Percentiles rank a stretch among this genome's conserved stretches.
Conservation (phyloP, 805 yeast species). For the Saturnispora dispora region DNA sequence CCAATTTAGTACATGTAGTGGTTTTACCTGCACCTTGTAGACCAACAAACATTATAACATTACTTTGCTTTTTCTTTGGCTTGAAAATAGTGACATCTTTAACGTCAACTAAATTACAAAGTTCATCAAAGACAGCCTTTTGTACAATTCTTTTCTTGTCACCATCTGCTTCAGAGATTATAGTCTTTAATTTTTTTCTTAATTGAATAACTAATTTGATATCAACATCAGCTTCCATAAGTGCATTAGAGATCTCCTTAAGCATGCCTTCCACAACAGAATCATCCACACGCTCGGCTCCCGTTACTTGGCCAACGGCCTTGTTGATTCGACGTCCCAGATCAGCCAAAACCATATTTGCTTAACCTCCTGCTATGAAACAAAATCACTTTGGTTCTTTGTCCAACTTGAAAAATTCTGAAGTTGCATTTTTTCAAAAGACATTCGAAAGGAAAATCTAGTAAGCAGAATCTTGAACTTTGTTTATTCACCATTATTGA, state of each 20-base stretch:
- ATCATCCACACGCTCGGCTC: conserved; percentile 46
- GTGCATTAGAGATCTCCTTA: conserved; percentile 83
- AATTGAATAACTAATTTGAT: conserved; percentile 70
- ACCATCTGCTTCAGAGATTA: conserved; percentile 47
- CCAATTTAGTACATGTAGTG: conserved; percentile 92
- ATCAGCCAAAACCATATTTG: conserved; percentile 72
- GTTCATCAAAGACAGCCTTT: conserved; percentile 89
- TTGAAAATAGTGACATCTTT: conserved; percentile 41
- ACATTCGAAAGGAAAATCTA: neutral
- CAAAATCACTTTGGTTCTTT: neutral
- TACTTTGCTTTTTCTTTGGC: conserved; percentile 74
- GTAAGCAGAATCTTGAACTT: neutral
- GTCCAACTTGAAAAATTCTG: neutral
- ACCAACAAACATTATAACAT: conserved; percentile 95
- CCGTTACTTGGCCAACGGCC: conserved; percentile 59
- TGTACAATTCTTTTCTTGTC: conserved; percentile 78
- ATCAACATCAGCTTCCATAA: conserved; percentile 91
- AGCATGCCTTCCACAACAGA: conserved; percentile 60
- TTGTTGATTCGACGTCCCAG: conserved; percentile 66
- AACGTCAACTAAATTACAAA: conserved; percentile 77
- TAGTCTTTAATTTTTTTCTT: conserved; percentile 59
- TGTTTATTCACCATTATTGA: neutral
- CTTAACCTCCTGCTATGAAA: neutral
- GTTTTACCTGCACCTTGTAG: conserved; percentile 99
- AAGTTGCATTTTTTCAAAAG: neutral